Percentiles rank a stretch among this genome's conserved stretches.
phyloP scores from a whole-genome alignment of 768 basidiomycete genomes.

The Multifurca ochricompacta region DNA sequence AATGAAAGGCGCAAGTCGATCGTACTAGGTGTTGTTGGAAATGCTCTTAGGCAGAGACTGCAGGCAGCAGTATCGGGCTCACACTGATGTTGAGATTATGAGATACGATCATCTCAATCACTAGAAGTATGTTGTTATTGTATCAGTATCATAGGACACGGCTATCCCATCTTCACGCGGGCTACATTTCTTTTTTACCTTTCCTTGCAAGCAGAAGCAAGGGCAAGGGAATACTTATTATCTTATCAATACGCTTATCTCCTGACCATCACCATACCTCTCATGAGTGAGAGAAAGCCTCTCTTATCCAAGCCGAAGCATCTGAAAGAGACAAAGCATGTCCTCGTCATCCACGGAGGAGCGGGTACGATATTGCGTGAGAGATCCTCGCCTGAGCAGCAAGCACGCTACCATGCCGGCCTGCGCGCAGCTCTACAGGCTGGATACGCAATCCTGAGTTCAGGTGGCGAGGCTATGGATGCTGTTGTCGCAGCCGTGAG shows the following conservation, averaged over 20 bases:
- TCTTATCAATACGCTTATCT: background rate
- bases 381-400: constrained; percentile 52
- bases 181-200: no score
- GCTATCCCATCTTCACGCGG: no score
- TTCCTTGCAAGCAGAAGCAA: no score
- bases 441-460: constrained; percentile 53
- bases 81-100: background rate
- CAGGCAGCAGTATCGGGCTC: constrained; percentile 14
- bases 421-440: constrained; percentile 48
- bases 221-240: no score
- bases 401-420: constrained; percentile 47
- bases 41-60: constrained; percentile 12
- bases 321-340: constrained; percentile 22
- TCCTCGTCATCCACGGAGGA: constrained; percentile 73
- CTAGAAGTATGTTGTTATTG: no score
- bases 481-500: constrained; percentile 70
- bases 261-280: background rate
- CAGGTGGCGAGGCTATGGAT: constrained; percentile 78
- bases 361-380: constrained; percentile 61
- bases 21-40: constrained; percentile 9
- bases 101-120: no score
- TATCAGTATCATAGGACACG: no score
- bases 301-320: constrained; percentile 10
- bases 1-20: background rate
- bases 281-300: constrained; percentile 18